phyloP scores from a whole-genome alignment of 1,139 yeast species.

The Magnusiomyces tetraspermus region DNA sequence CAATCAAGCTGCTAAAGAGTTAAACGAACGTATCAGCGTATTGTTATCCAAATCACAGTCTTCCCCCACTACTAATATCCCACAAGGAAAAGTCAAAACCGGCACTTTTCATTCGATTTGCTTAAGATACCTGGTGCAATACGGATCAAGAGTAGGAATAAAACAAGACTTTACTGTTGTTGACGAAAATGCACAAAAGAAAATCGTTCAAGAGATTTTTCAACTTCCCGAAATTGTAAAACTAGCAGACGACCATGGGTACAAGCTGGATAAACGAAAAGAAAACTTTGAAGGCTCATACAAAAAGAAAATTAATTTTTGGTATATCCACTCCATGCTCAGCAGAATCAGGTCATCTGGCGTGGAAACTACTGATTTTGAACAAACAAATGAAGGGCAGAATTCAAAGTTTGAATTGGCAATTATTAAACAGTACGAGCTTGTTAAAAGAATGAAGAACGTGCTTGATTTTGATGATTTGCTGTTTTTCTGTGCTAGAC shows the following conservation, averaged over 20 bases:
- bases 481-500: conserved; percentile 43
- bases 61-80: neutral
- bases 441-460: conserved; percentile 1
- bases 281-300: neutral
- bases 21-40: conserved; percentile 24
- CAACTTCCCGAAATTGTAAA: neutral
- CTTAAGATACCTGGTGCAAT: neutral
- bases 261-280: neutral
- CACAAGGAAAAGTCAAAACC: neutral
- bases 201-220: neutral
- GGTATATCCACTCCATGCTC: neutral
- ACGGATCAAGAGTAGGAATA: neutral
- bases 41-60: neutral
- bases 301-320: neutral
- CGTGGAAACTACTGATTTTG: too few relatives aligned
- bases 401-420: neutral
- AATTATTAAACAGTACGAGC: neutral
- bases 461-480: conserved; percentile 50
- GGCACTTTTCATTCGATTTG: conserved; percentile 1
- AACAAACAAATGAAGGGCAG: neutral
- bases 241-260: neutral
- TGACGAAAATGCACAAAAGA: neutral
- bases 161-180: neutral
- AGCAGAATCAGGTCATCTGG: neutral
- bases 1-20: conserved; percentile 79